These are phyloP conservation scores for Silene coronaria DNA, from an alignment of 179 eudicot species.

Conservation along the genomic window DNA sequence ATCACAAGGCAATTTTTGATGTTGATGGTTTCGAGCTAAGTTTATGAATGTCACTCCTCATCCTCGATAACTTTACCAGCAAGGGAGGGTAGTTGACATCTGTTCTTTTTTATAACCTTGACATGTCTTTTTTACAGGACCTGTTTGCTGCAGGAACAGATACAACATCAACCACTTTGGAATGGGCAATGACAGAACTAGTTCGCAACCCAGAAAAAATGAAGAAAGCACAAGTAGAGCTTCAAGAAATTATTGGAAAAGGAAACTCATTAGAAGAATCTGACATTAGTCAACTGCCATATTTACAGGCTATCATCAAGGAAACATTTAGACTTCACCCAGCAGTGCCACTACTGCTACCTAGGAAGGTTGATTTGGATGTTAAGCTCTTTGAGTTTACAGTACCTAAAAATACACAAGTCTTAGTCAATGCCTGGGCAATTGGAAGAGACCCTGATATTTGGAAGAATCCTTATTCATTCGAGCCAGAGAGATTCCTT, in stretches of 20 bases:
- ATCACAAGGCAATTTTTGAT: too few relatives aligned
- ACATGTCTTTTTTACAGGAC: conserved; percentile 18
- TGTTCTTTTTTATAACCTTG: not conserved
- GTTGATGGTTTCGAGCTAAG: not conserved
- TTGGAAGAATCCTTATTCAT: conserved; percentile 15
- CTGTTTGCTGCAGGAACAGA: conserved; percentile 34
- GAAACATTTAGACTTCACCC: conserved; percentile 45
- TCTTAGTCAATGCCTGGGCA: conserved; percentile 22
- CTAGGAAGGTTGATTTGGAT: conserved; percentile 30
- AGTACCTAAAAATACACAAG: conserved; percentile 21
- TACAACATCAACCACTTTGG: conserved; percentile 34
- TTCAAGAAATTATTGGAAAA: conserved; percentile 19
- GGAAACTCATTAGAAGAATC: conserved; percentile 28
- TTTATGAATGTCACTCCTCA: too few relatives aligned
- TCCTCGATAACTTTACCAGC: too few relatives aligned
- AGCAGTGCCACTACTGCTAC: conserved; percentile 38
- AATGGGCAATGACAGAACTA: conserved; percentile 42
- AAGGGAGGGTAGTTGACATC: too few relatives aligned
- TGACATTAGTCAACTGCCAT: conserved; percentile 28
- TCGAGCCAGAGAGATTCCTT: conserved; percentile 24
- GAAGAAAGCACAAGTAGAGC: conserved; percentile 28
- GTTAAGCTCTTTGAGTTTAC: conserved; percentile 21
- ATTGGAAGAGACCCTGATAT: conserved; percentile 22
- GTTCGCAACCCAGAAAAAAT: conserved; percentile 30
- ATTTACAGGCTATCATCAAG: conserved; percentile 39